Base-by-base conservation (phyloP, 2,329 filamentous ascomycete species). In the Cladosporium sp. region DNA sequence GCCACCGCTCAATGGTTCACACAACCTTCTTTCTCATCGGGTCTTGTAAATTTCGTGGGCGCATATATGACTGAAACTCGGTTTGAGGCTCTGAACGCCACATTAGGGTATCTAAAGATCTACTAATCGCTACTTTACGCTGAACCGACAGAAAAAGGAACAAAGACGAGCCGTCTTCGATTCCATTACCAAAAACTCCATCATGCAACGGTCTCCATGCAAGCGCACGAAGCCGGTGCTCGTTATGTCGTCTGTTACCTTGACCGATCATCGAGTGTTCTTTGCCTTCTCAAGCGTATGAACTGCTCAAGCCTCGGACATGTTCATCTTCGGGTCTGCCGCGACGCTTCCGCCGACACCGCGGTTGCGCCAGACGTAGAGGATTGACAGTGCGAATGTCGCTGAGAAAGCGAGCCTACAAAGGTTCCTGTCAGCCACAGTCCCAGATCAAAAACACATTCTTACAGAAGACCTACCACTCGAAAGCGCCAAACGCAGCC, bases 401-500 rank as follows among this genome's bases (percentile, higher is more conserved):
- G 69, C 70, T 2, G 72, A 65, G 58, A 81, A 83, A 5, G 74
- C 61, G n/a, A 75, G 60, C 77, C 77, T 80, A 53, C 40, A 9
- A 43, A 11, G 13, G 31, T 10, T 28, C 14, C 37, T n/a, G 32
- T 4, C 4, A 10, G n/a, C 4, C 35, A 14, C 22, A 28, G 7
- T 28, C 22, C 7, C 4, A 5, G 22, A 28, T 7, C 22, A 7
- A 28, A 7, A 28, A 28, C 22, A 28, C 7, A 7, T 7, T 28
- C 22, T 28, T 7, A 28, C 22, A 28, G 16, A 28, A 28, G 58
- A 67, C 68, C 52, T 63, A 72, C 78, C 78, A 87, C 49, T 81
- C 74, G 64, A 87, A 80, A 61, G 84, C 86, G 5, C 77, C 83
- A 61, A 89, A 84, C 0, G 79, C 85, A 8, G 81, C 75, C 2